Conservation (phyloP, 148 eudicot species). For the Silene conica region DNA sequence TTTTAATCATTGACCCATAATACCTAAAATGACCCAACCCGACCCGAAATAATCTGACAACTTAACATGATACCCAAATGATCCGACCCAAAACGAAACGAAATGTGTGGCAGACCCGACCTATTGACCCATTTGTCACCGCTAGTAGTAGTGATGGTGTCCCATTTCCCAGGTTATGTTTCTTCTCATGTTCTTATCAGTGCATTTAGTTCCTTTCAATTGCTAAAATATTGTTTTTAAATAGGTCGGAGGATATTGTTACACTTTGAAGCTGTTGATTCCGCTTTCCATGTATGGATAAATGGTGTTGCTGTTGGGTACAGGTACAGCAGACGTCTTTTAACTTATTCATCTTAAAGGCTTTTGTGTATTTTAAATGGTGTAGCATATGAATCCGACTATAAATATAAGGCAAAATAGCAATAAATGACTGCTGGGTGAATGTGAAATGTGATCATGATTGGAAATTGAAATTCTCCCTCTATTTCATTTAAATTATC, state of each 20-base stretch:
- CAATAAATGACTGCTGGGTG: not conserved
- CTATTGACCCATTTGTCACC: too few relatives aligned
- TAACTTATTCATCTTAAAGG: not conserved
- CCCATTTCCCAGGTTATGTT: not conserved
- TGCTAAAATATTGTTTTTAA: constrained; percentile 21
- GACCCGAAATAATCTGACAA: too few relatives aligned
- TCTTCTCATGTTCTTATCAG: constrained; percentile 1
- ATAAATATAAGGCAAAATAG: too few relatives aligned
- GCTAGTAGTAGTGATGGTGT: not conserved
- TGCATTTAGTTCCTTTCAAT: not conserved
- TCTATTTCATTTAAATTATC: not conserved
- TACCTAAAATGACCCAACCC: too few relatives aligned
- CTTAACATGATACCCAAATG: too few relatives aligned
- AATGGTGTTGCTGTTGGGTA: constrained; percentile 85
- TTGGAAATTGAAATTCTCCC: not conserved
- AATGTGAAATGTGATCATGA: not conserved
- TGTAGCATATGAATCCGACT: not conserved
- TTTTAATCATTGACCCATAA: too few relatives aligned
- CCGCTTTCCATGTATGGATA: constrained; percentile 87
- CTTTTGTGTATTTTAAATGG: too few relatives aligned
- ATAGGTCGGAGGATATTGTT: constrained; percentile 83
- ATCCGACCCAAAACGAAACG: too few relatives aligned
- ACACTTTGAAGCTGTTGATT: constrained; percentile 96
- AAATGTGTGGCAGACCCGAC: too few relatives aligned
- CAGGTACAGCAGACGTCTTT: constrained; percentile 41